Evolutionary conservation across 1,139 yeast genomes (phyloP).

Genomic region (Magnusiomyces suaveolens): DNA sequence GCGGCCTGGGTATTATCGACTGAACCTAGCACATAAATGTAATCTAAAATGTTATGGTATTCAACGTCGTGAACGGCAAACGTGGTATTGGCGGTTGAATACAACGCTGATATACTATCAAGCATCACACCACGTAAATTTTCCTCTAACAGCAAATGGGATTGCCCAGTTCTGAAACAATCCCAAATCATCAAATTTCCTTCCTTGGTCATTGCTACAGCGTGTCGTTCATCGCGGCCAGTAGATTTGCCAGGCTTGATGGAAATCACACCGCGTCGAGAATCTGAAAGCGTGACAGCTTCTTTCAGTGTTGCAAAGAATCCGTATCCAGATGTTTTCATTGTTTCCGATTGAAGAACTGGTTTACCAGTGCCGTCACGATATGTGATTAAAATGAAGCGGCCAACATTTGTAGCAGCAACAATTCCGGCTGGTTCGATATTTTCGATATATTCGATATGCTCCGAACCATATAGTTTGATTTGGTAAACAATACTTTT

Average conservation of each 20-base stretch:
- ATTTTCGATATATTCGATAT: slow-evolving; percentile 47
- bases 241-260: slow-evolving; percentile 47
- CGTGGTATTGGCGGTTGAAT: slow-evolving; percentile 36
- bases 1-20: slow-evolving; percentile 25
- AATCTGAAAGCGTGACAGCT: slow-evolving; percentile 24
- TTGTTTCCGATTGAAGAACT: slow-evolving; percentile 16
- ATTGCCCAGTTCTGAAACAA: slow-evolving; percentile 38
- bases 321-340: slow-evolving; percentile 29
- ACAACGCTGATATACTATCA: slow-evolving; percentile 36
- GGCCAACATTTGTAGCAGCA: slow-evolving; percentile 60
- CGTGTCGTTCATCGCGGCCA: slow-evolving; percentile 45
- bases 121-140: slow-evolving; percentile 32
- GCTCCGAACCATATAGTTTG: slow-evolving; percentile 32
- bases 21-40: slow-evolving; percentile 45
- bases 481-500: slow-evolving; percentile 34
- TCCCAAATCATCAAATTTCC: slow-evolving; percentile 43
- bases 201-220: slow-evolving; percentile 34
- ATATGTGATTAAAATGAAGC: slow-evolving; percentile 53
- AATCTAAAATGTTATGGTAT: slow-evolving; percentile 29
- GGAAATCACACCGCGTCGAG: slow-evolving; percentile 47
- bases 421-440: slow-evolving; percentile 71
- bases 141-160: slow-evolving; percentile 32
- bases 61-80: slow-evolving; percentile 46
- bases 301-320: slow-evolving; percentile 26
- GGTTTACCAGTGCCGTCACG: slow-evolving; percentile 66